Evolutionary conservation across 345 rosid species (phyloP).

Genomic region (Eucalyptus regnans): DNA sequence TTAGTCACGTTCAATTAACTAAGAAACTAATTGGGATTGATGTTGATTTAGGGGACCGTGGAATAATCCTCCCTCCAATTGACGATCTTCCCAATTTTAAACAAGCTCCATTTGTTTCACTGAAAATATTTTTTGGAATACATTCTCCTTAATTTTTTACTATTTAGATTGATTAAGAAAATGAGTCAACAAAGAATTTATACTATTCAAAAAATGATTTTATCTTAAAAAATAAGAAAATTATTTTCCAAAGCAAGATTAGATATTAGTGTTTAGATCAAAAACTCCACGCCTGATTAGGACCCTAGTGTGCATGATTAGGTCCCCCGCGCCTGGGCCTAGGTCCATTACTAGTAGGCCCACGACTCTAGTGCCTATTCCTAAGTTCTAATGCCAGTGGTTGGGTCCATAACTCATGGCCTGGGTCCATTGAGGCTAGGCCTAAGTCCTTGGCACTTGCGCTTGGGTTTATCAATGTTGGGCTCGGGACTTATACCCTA

Average conservation of each 20-base stretch:
- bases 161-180: background rate
- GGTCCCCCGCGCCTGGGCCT: background rate
- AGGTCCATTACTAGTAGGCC: background rate
- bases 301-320: background rate
- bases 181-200: background rate
- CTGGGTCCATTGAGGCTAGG: accelerated
- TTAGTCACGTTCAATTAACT: background rate
- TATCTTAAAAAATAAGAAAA: background rate
- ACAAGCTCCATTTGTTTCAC: background rate
- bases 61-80: background rate
- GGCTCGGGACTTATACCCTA: too few relatives aligned
- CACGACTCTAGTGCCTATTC: background rate
- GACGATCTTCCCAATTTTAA: background rate
- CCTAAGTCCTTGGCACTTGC: background rate
- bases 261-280: too few relatives aligned
- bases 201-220: background rate
- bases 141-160: background rate
- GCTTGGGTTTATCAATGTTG: too few relatives aligned
- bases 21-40: background rate
- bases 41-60: background rate
- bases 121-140: too few relatives aligned
- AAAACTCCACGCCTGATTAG: background rate
- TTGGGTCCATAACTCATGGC: background rate
- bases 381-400: accelerated
- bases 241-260: background rate